Conservation (phyloP, 306 rosid species). For the Prosopis cineraria region DNA sequence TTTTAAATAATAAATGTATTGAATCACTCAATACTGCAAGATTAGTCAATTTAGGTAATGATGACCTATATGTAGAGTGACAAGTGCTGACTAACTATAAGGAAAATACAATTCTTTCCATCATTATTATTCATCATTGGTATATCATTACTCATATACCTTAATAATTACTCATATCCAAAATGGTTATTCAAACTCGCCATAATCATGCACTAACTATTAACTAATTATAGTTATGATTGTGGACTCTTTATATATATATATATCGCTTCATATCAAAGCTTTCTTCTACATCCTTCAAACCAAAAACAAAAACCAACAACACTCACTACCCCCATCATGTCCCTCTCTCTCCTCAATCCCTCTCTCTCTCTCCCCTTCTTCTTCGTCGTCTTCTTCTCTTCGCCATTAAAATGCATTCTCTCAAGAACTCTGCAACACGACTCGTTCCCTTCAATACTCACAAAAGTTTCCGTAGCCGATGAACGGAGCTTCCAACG, state of each 20-base stretch:
- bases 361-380: slow-evolving; percentile 8
- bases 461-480: slow-evolving; percentile 13
- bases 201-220: slow-evolving; percentile 32
- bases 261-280: slow-evolving; percentile 42
- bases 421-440: slow-evolving; percentile 15
- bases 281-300: slow-evolving; percentile 30
- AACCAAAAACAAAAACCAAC: neutral
- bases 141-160: neutral
- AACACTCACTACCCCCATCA: slow-evolving; percentile 27
- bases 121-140: neutral
- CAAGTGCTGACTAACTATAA: neutral
- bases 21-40: neutral
- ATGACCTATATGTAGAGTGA: neutral
- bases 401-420: slow-evolving; percentile 19
- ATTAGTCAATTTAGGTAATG: slow-evolving; percentile 7
- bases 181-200: neutral
- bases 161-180: slow-evolving; percentile 25
- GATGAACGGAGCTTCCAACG: slow-evolving; percentile 2
- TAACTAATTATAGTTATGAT: slow-evolving; percentile 17
- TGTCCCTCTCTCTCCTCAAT: slow-evolving; percentile 41
- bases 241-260: slow-evolving; percentile 38
- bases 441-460: neutral
- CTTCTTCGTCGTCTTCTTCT: slow-evolving; percentile 39
- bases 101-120: slow-evolving; percentile 22
- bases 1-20: too few species aligned